These are phyloP conservation scores for Byssothecium circinans DNA, from an alignment of 2,329 filamentous ascomycete species.

Conservation along the genomic window DNA sequence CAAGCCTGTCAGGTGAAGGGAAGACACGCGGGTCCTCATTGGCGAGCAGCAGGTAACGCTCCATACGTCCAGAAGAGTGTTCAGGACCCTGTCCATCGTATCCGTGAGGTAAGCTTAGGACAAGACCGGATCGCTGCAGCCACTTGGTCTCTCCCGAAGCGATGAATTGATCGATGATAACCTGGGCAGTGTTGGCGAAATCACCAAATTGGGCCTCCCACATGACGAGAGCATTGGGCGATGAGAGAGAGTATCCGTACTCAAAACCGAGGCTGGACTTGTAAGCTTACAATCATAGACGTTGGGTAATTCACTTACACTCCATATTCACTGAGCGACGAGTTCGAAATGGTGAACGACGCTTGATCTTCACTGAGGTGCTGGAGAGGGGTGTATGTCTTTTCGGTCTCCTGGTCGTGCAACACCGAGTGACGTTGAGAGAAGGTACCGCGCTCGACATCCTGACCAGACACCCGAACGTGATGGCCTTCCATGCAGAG, in stretches of 20 bases:
- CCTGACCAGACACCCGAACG: constrained; percentile 95
- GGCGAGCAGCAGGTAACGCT: constrained; percentile 94
- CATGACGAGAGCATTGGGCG: constrained; percentile 95
- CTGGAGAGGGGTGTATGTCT: constrained; percentile 89
- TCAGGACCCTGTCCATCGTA: constrained; percentile 98
- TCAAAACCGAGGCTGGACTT: constrained; percentile 81
- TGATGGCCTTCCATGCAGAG: constrained; percentile 93
- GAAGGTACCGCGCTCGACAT: constrained; percentile 99
- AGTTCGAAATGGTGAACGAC: constrained; percentile 96
- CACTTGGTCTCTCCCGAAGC: constrained; percentile 97
- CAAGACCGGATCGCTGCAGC: constrained; percentile 95
- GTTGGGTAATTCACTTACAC: constrained; percentile 49
- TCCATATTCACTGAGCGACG: constrained; percentile 75
- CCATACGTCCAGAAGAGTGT: constrained; percentile 95
- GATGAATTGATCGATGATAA: constrained; percentile 98
- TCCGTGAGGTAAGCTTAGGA: constrained; percentile 94
- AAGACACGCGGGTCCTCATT: constrained; percentile 97
- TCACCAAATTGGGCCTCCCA: constrained; percentile 99
- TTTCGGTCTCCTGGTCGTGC: constrained; percentile 94
- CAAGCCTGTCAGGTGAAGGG: constrained; percentile 83
- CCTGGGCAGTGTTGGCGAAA: constrained; percentile 99
- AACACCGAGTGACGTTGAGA: constrained; percentile 96
- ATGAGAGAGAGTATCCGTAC: constrained; percentile 97
- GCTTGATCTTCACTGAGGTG: constrained; percentile 88
- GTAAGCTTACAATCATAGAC: not conserved